Base-by-base conservation (phyloP, 2,329 filamentous ascomycete genomes). In the Arthrocladium fulminans region DNA sequence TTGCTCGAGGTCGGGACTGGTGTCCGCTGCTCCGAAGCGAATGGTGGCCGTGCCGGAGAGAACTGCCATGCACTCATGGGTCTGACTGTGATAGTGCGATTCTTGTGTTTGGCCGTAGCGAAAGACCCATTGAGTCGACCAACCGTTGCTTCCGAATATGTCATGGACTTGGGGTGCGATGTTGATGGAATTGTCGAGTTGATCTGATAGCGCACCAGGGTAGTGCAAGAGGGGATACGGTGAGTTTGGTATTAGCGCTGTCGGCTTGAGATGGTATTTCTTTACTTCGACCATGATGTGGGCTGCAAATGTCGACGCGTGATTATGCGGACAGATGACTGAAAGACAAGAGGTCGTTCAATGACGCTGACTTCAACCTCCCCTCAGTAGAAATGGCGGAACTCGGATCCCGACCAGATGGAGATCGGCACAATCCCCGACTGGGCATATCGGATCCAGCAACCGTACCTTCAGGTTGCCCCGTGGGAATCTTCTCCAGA, bases 11-110 rank as follows among this genome's bases (percentile, higher is more conserved):
- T 72, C 67, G 0, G 63, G 54, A 1, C 56, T 59, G 0, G 69
- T 69, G 49, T 79, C 76, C 0, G 71, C 75, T 3, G 72, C 74
- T 2, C 77, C 76, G 49, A 79, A 77, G 2, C 75, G 68, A 44
- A 80, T 76, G 0, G 63, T 72, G 0, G 74, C 76, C 0, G 62
- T 65, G 2, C 76, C 76, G 0, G 73, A 72, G 0, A 79, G 64
- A 0, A 80, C 75, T 15, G 66, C 70, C 73, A 80, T 79, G 59
- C 70, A 73, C 61, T 81, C 78, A 55, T 81, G 77, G 0, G 73
- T 70, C 8, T 61, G 57, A 2, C 73, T 73, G 59, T 81, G 78
- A 55, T 79, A 81, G 60, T 81, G 78, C 0, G 76, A 75, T 12
- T 58, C 44, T 49, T 79, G 76, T 0, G 74, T 76, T 4, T 64